Percentiles rank a stretch among this genome's conserved stretches.
These are phyloP conservation scores for Pleurotus sapidus DNA, from an alignment of 768 basidiomycete genomes.

Conservation along the genomic window DNA sequence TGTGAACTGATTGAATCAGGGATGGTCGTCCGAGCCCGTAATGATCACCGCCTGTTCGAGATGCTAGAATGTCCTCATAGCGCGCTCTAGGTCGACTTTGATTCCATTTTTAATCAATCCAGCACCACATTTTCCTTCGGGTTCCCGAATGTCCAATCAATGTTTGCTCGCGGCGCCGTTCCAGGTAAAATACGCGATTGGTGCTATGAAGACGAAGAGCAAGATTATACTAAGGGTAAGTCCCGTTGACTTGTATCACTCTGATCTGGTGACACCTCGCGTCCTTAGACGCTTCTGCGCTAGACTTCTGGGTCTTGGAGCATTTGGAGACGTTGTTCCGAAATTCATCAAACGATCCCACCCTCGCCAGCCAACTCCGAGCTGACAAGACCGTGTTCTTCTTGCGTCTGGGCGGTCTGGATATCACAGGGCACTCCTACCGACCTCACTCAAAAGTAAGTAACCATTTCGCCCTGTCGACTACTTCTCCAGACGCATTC, in stretches of 20 bases:
- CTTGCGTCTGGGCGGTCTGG: constrained; percentile 78
- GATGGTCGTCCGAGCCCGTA: constrained; percentile 85
- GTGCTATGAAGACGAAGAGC: constrained; percentile 73
- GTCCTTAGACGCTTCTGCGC: constrained; percentile 61
- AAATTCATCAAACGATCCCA: constrained; percentile 56
- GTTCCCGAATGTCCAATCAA: constrained; percentile 84
- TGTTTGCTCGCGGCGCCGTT: constrained; percentile 74
- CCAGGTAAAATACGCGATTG: constrained; percentile 70
- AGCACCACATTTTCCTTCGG: constrained; percentile 78
- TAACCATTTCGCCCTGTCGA: background rate
- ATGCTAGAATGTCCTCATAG: constrained; percentile 12
- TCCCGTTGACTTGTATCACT: background rate
- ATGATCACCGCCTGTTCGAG: too few species aligned
- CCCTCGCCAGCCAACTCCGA: constrained; percentile 48
- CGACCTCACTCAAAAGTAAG: constrained; percentile 72
- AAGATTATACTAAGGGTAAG: constrained; percentile 83
- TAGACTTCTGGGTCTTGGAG: constrained; percentile 80
- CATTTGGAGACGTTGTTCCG: constrained; percentile 55
- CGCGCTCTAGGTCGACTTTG: constrained; percentile 63
- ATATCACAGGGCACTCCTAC: constrained; percentile 86
- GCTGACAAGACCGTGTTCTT: constrained; percentile 72
- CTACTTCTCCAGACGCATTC: too few species aligned
- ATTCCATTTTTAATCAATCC: constrained; percentile 86
- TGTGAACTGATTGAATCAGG: constrained; percentile 35
- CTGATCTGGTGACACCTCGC: background rate